Percentiles rank a stretch among this genome's conserved stretches.
These are phyloP conservation scores for Solanum neorickii DNA, from an alignment of 257 asterid species.

Conservation along the genomic window DNA sequence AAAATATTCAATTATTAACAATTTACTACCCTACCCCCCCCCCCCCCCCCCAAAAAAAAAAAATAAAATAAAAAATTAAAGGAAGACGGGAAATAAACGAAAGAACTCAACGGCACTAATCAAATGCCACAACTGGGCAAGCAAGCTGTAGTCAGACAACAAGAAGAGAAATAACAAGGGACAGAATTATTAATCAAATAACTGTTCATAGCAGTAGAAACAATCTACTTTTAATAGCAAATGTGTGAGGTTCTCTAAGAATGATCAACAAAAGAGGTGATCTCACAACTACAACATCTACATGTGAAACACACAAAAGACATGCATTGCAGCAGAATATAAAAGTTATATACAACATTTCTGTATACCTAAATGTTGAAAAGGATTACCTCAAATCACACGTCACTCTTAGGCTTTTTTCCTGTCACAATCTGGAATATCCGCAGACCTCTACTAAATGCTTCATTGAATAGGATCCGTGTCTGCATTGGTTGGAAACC, in stretches of 20 bases:
- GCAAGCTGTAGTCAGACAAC: background rate
- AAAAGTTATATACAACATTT: background rate
- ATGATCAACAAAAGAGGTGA: background rate
- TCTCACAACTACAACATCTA: background rate
- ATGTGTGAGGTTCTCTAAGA: background rate
- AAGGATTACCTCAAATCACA: constrained; percentile 40
- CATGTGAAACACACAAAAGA: background rate
- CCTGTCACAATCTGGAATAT: constrained; percentile 93
- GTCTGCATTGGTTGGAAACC: constrained; percentile 99
- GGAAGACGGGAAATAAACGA: background rate
- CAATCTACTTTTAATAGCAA: background rate
- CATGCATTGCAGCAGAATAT: background rate
- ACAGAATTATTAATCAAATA: background rate
- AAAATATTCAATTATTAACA: background rate
- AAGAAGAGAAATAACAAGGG: background rate
- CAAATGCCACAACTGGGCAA: background rate
- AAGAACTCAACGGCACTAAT: background rate
- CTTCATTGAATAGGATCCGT: constrained; percentile 89
- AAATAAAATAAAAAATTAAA: background rate
- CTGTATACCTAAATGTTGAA: background rate
- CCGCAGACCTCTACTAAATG: constrained; percentile 93
- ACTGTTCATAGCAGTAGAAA: background rate
- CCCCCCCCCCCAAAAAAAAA: background rate
- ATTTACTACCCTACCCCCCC: background rate
- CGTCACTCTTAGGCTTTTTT: constrained; percentile 59